Evolutionary conservation across 169 alveolate genomes (phyloP).

Genomic region (Cryptosporidium xiaoi): DNA sequence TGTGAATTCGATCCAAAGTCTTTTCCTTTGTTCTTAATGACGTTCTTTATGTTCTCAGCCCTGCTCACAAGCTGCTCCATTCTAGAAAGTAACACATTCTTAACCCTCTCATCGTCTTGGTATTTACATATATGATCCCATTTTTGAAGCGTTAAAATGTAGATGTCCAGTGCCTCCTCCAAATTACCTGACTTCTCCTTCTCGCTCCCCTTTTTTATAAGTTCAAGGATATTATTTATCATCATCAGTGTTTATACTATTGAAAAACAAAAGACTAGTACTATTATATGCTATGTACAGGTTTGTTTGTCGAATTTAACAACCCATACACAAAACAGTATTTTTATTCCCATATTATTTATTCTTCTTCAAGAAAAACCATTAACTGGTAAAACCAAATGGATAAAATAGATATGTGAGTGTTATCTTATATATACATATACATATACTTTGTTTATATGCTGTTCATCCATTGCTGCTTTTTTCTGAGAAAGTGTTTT

Average conservation of each 20-base stretch:
- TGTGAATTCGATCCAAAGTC: background rate
- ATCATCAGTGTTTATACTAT: constrained; percentile 3
- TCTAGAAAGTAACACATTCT: constrained; percentile 44
- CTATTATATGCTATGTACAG: no score
- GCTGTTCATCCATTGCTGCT: no score
- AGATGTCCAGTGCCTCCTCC: constrained; percentile 73
- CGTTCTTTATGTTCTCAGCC: constrained; percentile 57
- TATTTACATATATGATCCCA: constrained; percentile 71
- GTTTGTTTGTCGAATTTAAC: no score
- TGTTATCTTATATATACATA: no score
- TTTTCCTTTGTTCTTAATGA: constrained; percentile 4
- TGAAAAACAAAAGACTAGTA: no score
- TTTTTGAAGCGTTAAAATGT: constrained; percentile 67
- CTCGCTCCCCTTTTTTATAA: constrained; percentile 73
- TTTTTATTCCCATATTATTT: background rate
- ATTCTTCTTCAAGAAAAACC: background rate
- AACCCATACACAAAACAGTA: no score
- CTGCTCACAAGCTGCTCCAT: constrained; percentile 70
- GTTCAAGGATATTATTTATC: constrained; percentile 62
- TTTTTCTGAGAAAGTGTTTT: no score
- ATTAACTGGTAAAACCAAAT: background rate
- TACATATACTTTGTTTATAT: no score
- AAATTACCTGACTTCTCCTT: constrained; percentile 65
- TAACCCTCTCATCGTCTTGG: constrained; percentile 51
- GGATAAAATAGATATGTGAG: no score